Evolutionary conservation across 805 yeast species (phyloP), one percentile per base, ranked within the genome.

Genomic region (Yarrowia sp.): DNA sequence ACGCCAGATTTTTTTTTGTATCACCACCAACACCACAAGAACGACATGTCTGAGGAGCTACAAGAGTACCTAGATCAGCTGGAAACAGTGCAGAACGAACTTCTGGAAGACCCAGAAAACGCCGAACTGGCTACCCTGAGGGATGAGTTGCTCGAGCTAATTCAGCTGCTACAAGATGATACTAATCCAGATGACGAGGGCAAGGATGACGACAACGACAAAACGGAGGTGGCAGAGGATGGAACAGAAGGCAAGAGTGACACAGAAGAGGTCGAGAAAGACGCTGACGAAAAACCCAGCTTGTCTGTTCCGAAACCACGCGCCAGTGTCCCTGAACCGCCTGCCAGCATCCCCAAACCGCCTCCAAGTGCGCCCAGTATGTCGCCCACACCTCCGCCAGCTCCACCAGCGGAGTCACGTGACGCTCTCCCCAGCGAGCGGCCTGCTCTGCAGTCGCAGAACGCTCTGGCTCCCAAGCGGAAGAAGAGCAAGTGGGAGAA

Each of bases 151-250:
- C 58, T 51, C 41, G 58, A 51, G 32, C 27, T 51, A 35, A 51
- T 51, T 51, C 32, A 51, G 32, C 58, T 51, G 42, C 24, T 51
- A 51, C 58, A 51, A 51, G 58, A 51, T 51, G 58, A 51, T 51
- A 51, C 58, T 51, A 51, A 51, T 51, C 42, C 58, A 51, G 58
- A 35, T 24, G 55, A 47, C 6, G 36, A 32, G 3, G 13, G 31
- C 7, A 14, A 32, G 12, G 53, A 31, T 9, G 16, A 12, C 18
- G 18, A 8, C 21, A 16, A 22, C 6, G 42, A 14, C 19, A 9
- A 39, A 16, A 22, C 14, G 29, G 29, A 49, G 12, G 41, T 3
- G 9, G 41, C 12, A 32, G 19, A 22, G 16, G 31, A 22, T 9
- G 39, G n/a, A n/a, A n/a, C n/a, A 21, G 35, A 21, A 12, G 13